phyloP scores from a whole-genome alignment of 257 asterid species.

The Solanum medicagineum region DNA sequence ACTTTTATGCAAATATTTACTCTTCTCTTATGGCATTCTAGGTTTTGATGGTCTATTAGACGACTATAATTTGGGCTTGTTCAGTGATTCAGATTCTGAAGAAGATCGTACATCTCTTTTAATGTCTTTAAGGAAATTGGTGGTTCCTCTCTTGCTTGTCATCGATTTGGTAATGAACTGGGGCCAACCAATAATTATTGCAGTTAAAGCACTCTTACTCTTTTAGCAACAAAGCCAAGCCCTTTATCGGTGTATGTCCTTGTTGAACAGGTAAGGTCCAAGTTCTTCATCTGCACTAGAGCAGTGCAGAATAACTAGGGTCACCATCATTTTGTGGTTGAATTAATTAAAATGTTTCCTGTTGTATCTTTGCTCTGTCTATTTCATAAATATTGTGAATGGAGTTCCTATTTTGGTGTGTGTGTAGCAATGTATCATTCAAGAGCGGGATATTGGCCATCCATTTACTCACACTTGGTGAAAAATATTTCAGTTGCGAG shows the following conservation, averaged over 20 bases:
- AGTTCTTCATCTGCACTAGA: neutral
- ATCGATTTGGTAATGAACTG: slow-evolving; percentile 25
- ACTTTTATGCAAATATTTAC: neutral
- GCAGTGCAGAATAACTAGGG: neutral
- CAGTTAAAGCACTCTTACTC: slow-evolving; percentile 20
- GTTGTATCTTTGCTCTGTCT: neutral
- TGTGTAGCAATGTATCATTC: neutral
- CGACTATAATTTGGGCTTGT: neutral
- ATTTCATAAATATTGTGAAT: neutral
- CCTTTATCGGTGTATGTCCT: slow-evolving; percentile 28
- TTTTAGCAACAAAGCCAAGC: slow-evolving; percentile 25
- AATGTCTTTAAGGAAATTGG: slow-evolving; percentile 15
- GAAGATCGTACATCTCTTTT: slow-evolving; percentile 4
- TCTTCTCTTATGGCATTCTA: neutral
- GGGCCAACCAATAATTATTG: slow-evolving; percentile 36
- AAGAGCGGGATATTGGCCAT: neutral
- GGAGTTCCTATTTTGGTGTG: neutral
- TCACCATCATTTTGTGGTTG: neutral
- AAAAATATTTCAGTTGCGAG: slow-evolving; percentile 18
- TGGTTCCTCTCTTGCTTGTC: slow-evolving; percentile 24
- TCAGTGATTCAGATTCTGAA: slow-evolving; percentile 1
- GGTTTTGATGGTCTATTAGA: slow-evolving; percentile 14
- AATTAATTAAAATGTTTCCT: neutral
- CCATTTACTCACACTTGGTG: neutral
- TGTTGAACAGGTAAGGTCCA: slow-evolving; percentile 25